Percentiles rank a stretch among this genome's conserved stretches.
Conservation (phyloP, 495 filamentous ascomycete species). For the Diplogelasinospora grovesii region DNA sequence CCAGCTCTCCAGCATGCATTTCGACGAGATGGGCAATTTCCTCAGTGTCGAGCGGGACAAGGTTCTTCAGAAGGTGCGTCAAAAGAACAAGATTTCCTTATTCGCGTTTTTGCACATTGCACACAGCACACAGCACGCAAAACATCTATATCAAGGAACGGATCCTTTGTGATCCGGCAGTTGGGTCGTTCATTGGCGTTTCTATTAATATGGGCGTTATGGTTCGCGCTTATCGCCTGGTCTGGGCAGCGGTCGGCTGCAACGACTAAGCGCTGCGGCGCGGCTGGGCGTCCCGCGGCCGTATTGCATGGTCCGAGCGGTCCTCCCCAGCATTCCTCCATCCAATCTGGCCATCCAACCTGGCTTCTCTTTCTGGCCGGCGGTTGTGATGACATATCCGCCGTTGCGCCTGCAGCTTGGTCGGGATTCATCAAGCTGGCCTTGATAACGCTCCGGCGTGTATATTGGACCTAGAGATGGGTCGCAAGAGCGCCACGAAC, state of each 20-base stretch:
- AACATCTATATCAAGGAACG: too few species aligned
- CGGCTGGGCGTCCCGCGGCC: constrained; percentile 12
- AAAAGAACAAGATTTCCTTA: constrained; percentile 15
- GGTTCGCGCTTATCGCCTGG: too few species aligned
- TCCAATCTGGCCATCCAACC: neutral
- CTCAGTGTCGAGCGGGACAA: constrained; percentile 79
- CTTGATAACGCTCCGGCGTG: constrained; percentile 4
- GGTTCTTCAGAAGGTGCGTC: constrained; percentile 66
- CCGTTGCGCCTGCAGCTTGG: neutral
- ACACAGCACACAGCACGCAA: neutral
- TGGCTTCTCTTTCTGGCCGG: neutral
- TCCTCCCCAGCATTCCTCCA: neutral
- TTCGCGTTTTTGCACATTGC: neutral
- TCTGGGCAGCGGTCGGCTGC: constrained; percentile 9
- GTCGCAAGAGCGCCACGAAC: neutral
- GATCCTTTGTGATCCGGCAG: too few species aligned
- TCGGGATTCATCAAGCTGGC: neutral
- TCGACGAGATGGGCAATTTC: constrained; percentile 83
- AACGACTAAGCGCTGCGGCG: constrained; percentile 12
- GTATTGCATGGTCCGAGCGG: constrained; percentile 4
- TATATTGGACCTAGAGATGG: neutral
- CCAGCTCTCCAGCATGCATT: constrained; percentile 65
- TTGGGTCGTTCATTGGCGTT: too few species aligned
- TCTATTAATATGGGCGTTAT: constrained; percentile 11
- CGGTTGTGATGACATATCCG: neutral